Base-by-base conservation (phyloP, 495 filamentous ascomycete species). In the Lophiotrema nucula region DNA sequence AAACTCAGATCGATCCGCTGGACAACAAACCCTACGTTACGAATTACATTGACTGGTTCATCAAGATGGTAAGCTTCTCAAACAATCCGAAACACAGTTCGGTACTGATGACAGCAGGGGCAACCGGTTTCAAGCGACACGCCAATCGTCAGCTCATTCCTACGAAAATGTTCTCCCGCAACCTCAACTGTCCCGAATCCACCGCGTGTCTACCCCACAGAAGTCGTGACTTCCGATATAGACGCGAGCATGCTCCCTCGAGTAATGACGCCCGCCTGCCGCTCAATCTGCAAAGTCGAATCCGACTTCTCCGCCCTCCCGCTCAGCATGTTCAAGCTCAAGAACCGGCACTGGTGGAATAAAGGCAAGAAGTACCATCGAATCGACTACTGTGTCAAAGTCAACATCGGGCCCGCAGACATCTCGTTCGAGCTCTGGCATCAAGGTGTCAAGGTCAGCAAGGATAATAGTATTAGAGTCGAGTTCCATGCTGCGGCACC, bases 301-400 rank as follows among this genome's bases (percentile, higher is more conserved):
- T 72, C 69, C 19, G 70, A 74, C 44, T 67, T 74, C 19, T 72
- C 70, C 1, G 37, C 33, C 45, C 28, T 67, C 16, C 58, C 64
- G 28, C 66, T 69, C 26, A 57, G 48, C 33, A 52, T 51, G 4
- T 74, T 72, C 58, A 74, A 74, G 47, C 59, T 68, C 12, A 73
- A 73, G 56, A 72, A 72, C 48, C 47, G 61, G 25, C 68, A 67
- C 42, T 72, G 64, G 52, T 73, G 70, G 70, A 69, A 69, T 21
- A n/a, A 48, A 0, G 68, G 70, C 10, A 31, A 63, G 37, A 68
- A 61, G 25, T 72, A 73, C 39, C 65, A 62, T 39, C 58, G 64
- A 19, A 56, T 73, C 26, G 61, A 70, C 18, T 72, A 72, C 44
- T 38, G 64, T n/a, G 50, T 73, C 10, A 60, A 65, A 22, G 68